Evolutionary conservation across 2,329 filamentous ascomycete genomes (phyloP), one percentile per base, ranked within the genome.

Genomic region (Monosporascus sp.): DNA sequence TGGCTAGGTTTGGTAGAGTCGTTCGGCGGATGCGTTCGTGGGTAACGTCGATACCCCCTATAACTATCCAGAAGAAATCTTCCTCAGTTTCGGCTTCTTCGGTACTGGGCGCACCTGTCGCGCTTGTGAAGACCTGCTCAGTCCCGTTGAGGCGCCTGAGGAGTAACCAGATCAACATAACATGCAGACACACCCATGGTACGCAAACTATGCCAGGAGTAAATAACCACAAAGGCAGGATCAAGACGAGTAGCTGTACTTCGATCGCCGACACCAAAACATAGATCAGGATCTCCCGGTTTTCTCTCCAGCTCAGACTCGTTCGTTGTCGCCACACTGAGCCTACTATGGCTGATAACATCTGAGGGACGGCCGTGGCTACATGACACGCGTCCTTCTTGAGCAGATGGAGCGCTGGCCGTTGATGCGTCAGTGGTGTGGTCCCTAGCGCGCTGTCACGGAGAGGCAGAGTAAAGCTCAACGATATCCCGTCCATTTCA

Each of bases 1-100:
- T 64, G 8, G 68, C 65, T 7, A 75, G 56, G 9, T 61, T 65
- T 2, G 72, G 68, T 2, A 72, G 56, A 0, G 68, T 70, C 9
- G 56, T 57, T 48, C 58, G 58, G 39, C 65, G 59, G 14, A 70
- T 62, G n/a, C 45, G 53, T 9, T 57, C 51, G 46, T 58, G 50
- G 42, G 53, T 52, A 18, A 53, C 22, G 36, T 50, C 50, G 45
- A 58, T 51, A 2, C 60, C 58, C 9, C 53, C 56, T 22, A 61
- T 54, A 8, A 62, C 1, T 14, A 56, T 56, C 57, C 59, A 61
- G 36, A 48, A 48, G 25, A 25, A 34, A 24, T 53, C 24, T 5
- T 54, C 54, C 20, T 56, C 48, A 41, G 38, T 47, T 47, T 44
- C 42, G 18, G 34, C 38, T 6, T 15, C 41, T 3, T 44, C 54